Evolutionary conservation across 140 eudicot species (phyloP).

Genomic region (Oenanthe javanica): DNA sequence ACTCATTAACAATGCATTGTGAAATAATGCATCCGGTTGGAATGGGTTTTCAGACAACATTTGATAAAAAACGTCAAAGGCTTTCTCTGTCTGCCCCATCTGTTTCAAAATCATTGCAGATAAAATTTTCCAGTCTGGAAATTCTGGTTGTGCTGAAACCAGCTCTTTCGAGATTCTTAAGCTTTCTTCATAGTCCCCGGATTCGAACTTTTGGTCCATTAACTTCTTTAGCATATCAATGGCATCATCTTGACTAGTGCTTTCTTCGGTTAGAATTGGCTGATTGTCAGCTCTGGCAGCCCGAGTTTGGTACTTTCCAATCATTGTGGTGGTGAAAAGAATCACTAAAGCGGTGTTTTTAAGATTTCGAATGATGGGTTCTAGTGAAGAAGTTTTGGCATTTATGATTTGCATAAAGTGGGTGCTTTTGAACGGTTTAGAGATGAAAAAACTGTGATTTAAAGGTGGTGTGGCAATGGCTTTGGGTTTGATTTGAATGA

Average conservation of each 20-base stretch:
- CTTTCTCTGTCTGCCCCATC: constrained; percentile 51
- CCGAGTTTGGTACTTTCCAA: constrained; percentile 28
- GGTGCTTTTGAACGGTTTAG: background rate
- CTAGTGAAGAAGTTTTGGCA: constrained; percentile 1
- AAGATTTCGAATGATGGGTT: constrained; percentile 27
- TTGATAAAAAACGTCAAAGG: constrained; percentile 41
- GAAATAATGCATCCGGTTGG: constrained; percentile 54
- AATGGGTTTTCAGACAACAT: constrained; percentile 38
- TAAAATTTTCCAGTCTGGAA: constrained; percentile 41
- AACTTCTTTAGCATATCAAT: constrained; percentile 35
- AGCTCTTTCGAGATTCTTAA: constrained; percentile 37
- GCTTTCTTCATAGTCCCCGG: constrained; percentile 59
- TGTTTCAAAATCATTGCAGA: constrained; percentile 49
- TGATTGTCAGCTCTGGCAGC: constrained; percentile 38
- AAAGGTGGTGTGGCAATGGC: background rate
- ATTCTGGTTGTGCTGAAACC: constrained; percentile 49
- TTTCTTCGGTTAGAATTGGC: constrained; percentile 14
- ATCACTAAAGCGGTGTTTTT: constrained; percentile 48
- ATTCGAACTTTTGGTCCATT: constrained; percentile 46
- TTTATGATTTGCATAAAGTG: background rate
- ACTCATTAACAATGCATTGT: constrained; percentile 60
- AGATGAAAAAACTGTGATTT: background rate
- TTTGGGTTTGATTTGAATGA: background rate
- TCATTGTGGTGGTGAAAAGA: constrained; percentile 31
- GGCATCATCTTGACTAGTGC: constrained; percentile 14